phyloP scores from a whole-genome alignment of 305 asterid genomes.

The Plantago coronopus region DNA sequence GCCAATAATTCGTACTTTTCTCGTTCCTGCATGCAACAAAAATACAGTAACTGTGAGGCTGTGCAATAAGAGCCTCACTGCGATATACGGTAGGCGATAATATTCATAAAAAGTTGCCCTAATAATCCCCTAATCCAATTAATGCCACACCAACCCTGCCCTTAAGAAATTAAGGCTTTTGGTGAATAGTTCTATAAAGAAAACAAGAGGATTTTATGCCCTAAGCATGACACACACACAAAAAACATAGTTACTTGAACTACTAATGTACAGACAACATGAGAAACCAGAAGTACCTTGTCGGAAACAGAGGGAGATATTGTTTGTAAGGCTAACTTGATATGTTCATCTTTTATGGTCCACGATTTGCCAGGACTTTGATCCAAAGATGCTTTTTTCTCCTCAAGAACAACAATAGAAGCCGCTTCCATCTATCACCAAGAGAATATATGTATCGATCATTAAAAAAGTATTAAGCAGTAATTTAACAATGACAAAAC shows the following conservation, averaged over 20 bases:
- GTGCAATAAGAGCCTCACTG: too few relatives aligned
- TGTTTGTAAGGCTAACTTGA: slow-evolving; percentile 50
- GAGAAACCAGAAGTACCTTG: slow-evolving; percentile 28
- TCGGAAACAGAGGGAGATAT: slow-evolving; percentile 67
- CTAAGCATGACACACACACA: slow-evolving; percentile 28
- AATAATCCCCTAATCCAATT: too few relatives aligned
- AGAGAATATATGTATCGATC: slow-evolving; percentile 4
- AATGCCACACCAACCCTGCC: too few relatives aligned
- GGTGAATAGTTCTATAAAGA: too few relatives aligned
- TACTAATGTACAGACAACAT: not conserved
- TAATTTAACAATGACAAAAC: not conserved
- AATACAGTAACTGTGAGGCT: too few relatives aligned
- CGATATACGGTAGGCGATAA: too few relatives aligned
- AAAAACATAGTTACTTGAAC: not conserved
- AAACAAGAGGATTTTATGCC: slow-evolving; percentile 42
- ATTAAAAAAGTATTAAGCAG: slow-evolving; percentile 1
- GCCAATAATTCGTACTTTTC: too few relatives aligned
- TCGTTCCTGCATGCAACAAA: too few relatives aligned
- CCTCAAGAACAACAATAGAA: slow-evolving; percentile 55
- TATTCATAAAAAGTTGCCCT: too few relatives aligned
- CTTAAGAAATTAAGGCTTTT: too few relatives aligned
- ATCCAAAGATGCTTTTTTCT: slow-evolving; percentile 25
- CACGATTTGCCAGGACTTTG: slow-evolving; percentile 24
- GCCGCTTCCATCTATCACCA: slow-evolving; percentile 59
- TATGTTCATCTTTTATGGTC: slow-evolving; percentile 55